Evolutionary conservation across 208 protist genomes (phyloP).

Genomic region (Trypanosoma cruzi): DNA sequence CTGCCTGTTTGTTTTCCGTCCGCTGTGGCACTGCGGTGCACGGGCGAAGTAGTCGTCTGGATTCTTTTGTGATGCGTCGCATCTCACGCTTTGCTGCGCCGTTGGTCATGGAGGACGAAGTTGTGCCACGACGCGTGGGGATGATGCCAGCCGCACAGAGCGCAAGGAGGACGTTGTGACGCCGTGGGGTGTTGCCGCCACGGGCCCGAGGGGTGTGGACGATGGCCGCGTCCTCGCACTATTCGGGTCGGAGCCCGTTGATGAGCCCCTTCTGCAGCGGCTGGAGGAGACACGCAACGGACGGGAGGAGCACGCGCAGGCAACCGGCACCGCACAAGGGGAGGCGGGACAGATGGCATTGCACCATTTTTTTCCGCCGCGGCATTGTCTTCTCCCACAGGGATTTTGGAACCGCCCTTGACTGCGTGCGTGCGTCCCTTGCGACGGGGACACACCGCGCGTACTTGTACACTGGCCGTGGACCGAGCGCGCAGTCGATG

Average conservation of each 20-base stretch:
- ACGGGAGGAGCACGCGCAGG: not conserved
- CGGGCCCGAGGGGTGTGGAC: constrained; percentile 74
- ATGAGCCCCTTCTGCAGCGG: constrained; percentile 35
- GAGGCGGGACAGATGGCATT: constrained; percentile 18
- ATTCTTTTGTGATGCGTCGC: constrained; percentile 5
- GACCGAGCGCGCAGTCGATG: constrained; percentile 96
- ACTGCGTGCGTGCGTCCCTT: constrained; percentile 57
- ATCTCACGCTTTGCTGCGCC: not conserved
- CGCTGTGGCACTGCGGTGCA: not conserved
- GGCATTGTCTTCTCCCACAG: constrained; percentile 98
- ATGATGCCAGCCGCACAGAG: not conserved
- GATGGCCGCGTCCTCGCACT: constrained; percentile 80
- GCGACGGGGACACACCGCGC: constrained; percentile 76
- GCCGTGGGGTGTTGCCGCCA: constrained; percentile 78
- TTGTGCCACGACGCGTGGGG: not conserved
- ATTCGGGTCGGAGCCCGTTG: constrained; percentile 78
- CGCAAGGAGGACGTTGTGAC: constrained; percentile 52
- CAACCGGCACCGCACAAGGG: not conserved
- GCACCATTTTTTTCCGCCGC: constrained; percentile 95
- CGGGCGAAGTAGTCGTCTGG: not conserved
- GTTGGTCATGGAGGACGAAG: not conserved
- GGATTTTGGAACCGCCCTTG: constrained; percentile 95
- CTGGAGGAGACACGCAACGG: constrained; percentile 36
- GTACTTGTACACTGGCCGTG: constrained; percentile 99
- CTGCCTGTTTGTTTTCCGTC: not conserved